Evolutionary conservation across 1,139 yeast species (phyloP).

Genomic region (Geotrichum fermentans): DNA sequence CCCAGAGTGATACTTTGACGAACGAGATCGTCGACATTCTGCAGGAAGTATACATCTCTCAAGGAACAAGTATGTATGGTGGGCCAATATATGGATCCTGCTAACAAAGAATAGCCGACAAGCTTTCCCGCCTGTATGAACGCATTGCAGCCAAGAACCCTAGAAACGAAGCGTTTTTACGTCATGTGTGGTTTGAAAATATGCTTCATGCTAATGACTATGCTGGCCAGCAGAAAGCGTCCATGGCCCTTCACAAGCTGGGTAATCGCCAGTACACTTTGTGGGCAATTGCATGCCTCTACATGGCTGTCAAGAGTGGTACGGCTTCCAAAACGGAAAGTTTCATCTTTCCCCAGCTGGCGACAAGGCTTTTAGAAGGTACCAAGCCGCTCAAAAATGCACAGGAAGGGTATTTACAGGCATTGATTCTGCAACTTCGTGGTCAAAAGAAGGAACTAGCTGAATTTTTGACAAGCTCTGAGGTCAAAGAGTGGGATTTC

Average conservation of each 20-base stretch:
- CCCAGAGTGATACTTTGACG: conserved; percentile 51
- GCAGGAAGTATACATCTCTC: conserved; percentile 16
- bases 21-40: conserved; percentile 49
- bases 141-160: conserved; percentile 45
- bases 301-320: conserved; percentile 30
- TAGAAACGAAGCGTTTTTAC: conserved; percentile 23
- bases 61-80: conserved; percentile 3
- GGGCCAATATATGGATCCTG: conserved; percentile 5
- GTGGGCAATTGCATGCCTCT: conserved; percentile 44
- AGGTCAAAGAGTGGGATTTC: conserved; percentile 43
- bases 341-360: conserved; percentile 52
- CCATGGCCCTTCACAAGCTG: conserved; percentile 31
- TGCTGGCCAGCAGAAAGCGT: conserved; percentile 36
- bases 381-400: conserved; percentile 45
- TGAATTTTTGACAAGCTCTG: conserved; percentile 34
- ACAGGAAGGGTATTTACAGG: conserved; percentile 58
- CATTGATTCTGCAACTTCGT: conserved; percentile 43
- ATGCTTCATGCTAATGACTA: conserved; percentile 33
- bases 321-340: conserved; percentile 40
- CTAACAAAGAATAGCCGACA: conserved; percentile 21
- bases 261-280: conserved; percentile 38
- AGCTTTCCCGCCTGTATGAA: conserved; percentile 43
- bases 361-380: conserved; percentile 48
- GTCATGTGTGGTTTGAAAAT: conserved; percentile 35
- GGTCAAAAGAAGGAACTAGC: conserved; percentile 37